Evolutionary conservation across 192 early-diverging fungal genomes (phyloP).

Genomic region (Coemansia sp.): DNA sequence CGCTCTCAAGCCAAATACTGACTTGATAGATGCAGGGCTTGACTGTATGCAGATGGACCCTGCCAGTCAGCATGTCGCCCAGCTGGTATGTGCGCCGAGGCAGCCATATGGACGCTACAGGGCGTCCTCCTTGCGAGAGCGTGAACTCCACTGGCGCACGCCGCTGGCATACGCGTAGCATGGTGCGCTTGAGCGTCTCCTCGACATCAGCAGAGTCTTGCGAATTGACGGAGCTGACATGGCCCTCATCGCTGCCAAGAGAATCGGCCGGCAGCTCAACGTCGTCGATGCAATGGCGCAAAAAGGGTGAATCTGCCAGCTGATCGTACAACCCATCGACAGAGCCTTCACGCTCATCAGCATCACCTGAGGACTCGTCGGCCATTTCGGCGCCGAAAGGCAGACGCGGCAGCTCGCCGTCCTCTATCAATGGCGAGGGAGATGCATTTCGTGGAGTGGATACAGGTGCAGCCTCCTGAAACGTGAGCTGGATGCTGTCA

Average conservation of each 20-base stretch:
- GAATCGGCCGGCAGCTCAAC: slow-evolving; percentile 1
- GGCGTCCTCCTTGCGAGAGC: slow-evolving; percentile 26
- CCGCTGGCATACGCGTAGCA: slow-evolving; percentile 22
- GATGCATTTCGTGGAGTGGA: slow-evolving; percentile 37
- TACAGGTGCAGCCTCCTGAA: slow-evolving; percentile 22
- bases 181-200: slow-evolving; percentile 10
- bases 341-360: slow-evolving; percentile 1
- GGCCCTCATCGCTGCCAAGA: not conserved
- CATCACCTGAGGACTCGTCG: not conserved
- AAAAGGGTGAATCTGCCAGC: slow-evolving; percentile 24
- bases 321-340: slow-evolving; percentile 5
- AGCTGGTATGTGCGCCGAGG: slow-evolving; percentile 41
- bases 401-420: not conserved
- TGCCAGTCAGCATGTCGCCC: slow-evolving; percentile 43
- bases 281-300: slow-evolving; percentile 14
- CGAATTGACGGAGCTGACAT: too few species aligned
- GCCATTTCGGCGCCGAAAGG: not conserved
- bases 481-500: slow-evolving; percentile 22
- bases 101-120: slow-evolving; percentile 47
- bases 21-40: slow-evolving; percentile 33
- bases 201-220: not conserved
- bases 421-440: slow-evolving; percentile 12
- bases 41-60: slow-evolving; percentile 22
- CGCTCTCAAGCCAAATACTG: slow-evolving; percentile 51
- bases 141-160: slow-evolving; percentile 46